Evolutionary conservation across 2,329 filamentous ascomycete species (phyloP).

Genomic region (Amylocarpus encephaloides): DNA sequence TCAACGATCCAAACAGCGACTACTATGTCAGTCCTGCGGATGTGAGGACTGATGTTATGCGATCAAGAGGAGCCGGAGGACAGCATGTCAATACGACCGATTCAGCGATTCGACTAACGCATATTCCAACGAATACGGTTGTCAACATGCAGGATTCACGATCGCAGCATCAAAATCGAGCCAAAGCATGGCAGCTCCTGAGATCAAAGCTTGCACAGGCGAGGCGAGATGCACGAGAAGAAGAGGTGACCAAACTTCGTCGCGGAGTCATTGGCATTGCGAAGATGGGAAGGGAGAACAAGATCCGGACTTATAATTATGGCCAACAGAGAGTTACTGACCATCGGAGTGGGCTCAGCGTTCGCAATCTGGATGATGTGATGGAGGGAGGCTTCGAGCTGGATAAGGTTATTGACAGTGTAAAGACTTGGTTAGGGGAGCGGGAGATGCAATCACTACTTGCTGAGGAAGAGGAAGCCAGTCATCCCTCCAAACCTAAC

Average conservation of each 20-base stretch:
- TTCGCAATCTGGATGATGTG: constrained; percentile 59
- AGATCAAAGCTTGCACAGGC: constrained; percentile 75
- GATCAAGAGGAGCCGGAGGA: constrained; percentile 83
- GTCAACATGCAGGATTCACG: constrained; percentile 91
- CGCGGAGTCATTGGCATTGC: constrained; percentile 73
- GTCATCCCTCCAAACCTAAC: constrained; percentile 5
- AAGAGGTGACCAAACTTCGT: constrained; percentile 66
- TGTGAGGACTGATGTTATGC: constrained; percentile 81
- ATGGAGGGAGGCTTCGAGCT: constrained; percentile 58
- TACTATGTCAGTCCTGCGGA: constrained; percentile 85
- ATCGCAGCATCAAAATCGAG: constrained; percentile 83
- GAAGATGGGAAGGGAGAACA: constrained; percentile 84
- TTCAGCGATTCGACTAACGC: constrained; percentile 87
- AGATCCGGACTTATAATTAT: constrained; percentile 75
- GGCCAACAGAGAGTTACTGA: constrained; percentile 66
- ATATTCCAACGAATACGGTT: constrained; percentile 77
- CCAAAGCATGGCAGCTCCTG: constrained; percentile 79
- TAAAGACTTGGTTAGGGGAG: constrained; percentile 59
- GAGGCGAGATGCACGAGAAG: constrained; percentile 75
- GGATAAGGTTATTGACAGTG: constrained; percentile 62
- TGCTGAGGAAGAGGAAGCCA: constrained; percentile 38
- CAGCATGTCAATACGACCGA: constrained; percentile 99
- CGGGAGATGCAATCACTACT: constrained; percentile 57
- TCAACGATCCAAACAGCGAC: constrained; percentile 80
- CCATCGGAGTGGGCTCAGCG: constrained; percentile 60